Evolutionary conservation across 257 asterid species (phyloP).

Genomic region (Plantago elongata): DNA sequence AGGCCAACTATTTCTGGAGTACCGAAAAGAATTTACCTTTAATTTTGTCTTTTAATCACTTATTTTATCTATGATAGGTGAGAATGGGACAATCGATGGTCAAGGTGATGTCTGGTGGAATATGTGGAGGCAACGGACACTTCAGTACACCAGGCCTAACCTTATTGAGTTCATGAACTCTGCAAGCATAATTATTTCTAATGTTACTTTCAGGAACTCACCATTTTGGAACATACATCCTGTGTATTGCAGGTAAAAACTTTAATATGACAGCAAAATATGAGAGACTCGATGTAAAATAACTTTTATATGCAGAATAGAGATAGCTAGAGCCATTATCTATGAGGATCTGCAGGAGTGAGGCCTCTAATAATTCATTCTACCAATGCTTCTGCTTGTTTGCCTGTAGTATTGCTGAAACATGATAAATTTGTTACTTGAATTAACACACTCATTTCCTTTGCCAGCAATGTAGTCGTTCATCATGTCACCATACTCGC

Average conservation of each 20-base stretch:
- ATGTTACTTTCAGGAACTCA: conserved; percentile 48
- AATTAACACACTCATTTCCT: conserved; percentile 9
- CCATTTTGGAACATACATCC: conserved; percentile 79
- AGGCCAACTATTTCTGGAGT: not conserved
- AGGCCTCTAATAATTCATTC: not conserved
- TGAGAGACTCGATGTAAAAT: too few species aligned
- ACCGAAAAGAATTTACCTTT: not conserved
- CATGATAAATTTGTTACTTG: not conserved
- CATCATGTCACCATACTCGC: conserved; percentile 52
- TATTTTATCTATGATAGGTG: conserved; percentile 36
- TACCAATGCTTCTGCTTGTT: conserved; percentile 10
- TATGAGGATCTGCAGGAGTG: not conserved
- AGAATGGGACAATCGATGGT: conserved; percentile 76
- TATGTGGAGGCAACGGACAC: conserved; percentile 59
- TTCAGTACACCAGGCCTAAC: conserved; percentile 51
- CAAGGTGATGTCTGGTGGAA: conserved; percentile 76
- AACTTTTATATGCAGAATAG: not conserved
- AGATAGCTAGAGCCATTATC: not conserved
- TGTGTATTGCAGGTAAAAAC: conserved; percentile 60
- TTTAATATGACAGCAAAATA: not conserved
- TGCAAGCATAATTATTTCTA: conserved; percentile 43
- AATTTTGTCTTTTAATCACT: not conserved
- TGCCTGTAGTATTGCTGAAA: conserved; percentile 9
- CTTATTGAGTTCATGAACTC: conserved; percentile 55
- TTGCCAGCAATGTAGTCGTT: conserved; percentile 47